Evolutionary conservation across 192 early-diverging fungal species (phyloP).

Genomic region (Coemansia sp.): DNA sequence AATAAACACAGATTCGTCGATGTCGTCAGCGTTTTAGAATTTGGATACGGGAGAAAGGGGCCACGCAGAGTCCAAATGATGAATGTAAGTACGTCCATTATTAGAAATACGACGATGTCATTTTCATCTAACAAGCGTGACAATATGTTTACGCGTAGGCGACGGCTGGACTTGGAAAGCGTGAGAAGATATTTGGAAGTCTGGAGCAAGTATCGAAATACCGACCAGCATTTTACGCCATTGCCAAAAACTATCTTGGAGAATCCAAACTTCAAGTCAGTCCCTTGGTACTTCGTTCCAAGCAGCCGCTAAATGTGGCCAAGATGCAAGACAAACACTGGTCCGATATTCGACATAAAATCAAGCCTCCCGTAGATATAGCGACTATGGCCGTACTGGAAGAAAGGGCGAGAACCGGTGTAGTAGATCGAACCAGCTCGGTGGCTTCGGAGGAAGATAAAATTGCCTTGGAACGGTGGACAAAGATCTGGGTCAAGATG

Average conservation of each 20-base stretch:
- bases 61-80: conserved; percentile 34
- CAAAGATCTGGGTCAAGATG: conserved; percentile 33
- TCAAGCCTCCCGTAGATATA: conserved; percentile 28
- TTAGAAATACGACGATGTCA: neutral
- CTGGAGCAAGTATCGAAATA: conserved; percentile 23
- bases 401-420: conserved; percentile 25
- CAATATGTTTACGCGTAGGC: conserved; percentile 13
- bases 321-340: conserved; percentile 45
- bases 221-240: conserved; percentile 44
- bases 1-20: conserved; percentile 32
- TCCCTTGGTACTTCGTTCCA: conserved; percentile 16
- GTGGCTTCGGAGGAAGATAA: neutral
- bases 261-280: conserved; percentile 19
- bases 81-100: conserved; percentile 12
- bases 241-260: conserved; percentile 33
- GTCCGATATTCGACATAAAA: conserved; percentile 11
- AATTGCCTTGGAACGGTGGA: conserved; percentile 21
- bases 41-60: conserved; percentile 45
- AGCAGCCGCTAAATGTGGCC: conserved; percentile 39
- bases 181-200: conserved; percentile 39
- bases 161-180: conserved; percentile 16
- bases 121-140: neutral
- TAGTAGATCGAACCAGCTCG: neutral
- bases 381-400: conserved; percentile 32
- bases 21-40: conserved; percentile 43